Evolutionary conservation across 2,329 filamentous ascomycete species (phyloP).

Genomic region (Thielaviopsis cerberus): DNA sequence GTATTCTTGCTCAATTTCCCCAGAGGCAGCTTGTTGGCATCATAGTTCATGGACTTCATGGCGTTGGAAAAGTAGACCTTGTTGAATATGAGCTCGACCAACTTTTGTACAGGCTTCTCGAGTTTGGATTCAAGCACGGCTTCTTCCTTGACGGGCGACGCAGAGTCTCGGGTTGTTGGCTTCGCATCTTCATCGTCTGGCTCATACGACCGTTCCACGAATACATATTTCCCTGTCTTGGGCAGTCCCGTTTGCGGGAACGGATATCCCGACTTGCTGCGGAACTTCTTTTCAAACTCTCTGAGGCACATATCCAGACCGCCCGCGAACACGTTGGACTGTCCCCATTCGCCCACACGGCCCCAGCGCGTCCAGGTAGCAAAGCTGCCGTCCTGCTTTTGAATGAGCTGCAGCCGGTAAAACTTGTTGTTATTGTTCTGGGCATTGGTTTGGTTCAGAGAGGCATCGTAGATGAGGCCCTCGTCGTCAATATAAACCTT

Average conservation of each 20-base stretch:
- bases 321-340: constrained; percentile 26
- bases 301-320: constrained; percentile 25
- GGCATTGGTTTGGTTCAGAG: constrained; percentile 60
- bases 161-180: constrained; percentile 16
- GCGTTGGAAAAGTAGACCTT: constrained; percentile 47
- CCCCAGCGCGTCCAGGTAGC: constrained; percentile 61
- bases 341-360: constrained; percentile 46
- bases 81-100: constrained; percentile 76
- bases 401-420: constrained; percentile 48
- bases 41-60: constrained; percentile 51
- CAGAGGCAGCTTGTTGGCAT: constrained; percentile 58
- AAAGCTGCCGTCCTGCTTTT: constrained; percentile 1
- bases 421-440: constrained; percentile 66
- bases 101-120: constrained; percentile 37
- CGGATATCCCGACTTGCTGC: constrained; percentile 36
- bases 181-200: constrained; percentile 38
- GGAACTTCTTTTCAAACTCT: constrained; percentile 43
- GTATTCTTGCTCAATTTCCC: constrained; percentile 70
- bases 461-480: constrained; percentile 57
- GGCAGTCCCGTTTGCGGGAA: constrained; percentile 39
- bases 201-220: constrained; percentile 61
- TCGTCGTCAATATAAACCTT: constrained; percentile 47
- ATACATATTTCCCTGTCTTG: constrained; percentile 55
- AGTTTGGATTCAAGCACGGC: constrained; percentile 25
- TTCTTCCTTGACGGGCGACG: constrained; percentile 18